Conservation (phyloP, 1,284 basidiomycete genomes). For the Ceratorhiza oryzae-sativae region DNA sequence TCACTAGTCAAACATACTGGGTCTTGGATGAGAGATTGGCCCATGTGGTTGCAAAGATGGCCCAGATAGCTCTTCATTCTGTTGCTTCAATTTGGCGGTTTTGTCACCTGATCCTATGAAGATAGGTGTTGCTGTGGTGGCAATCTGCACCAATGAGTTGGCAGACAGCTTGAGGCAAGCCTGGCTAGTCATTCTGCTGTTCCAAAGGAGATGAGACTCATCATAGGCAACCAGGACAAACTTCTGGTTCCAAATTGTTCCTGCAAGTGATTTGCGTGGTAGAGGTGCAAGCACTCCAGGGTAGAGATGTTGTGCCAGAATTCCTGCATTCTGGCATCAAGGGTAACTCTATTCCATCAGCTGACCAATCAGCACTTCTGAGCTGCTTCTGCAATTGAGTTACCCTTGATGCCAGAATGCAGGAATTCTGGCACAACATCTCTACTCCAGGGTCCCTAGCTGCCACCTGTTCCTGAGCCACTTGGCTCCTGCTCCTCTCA, state of each 20-base stretch:
- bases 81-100: too few species aligned
- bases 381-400: too few species aligned
- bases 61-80: too few species aligned
- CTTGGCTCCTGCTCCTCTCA: background rate
- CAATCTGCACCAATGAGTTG: background rate
- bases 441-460: background rate
- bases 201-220: constrained; percentile 15
- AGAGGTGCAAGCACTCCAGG: background rate
- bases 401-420: too few species aligned
- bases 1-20: too few species aligned
- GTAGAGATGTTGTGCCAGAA: too few species aligned
- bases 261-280: background rate
- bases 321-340: too few species aligned
- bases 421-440: too few species aligned
- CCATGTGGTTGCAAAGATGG: too few species aligned
- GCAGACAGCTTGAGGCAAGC: background rate
- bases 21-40: too few species aligned
- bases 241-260: background rate
- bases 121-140: constrained; percentile 6
- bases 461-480: background rate
- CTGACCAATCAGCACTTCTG: too few species aligned
- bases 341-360: too few species aligned
- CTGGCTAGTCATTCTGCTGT: background rate
- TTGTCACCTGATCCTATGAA: constrained; percentile 18
- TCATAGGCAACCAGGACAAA: background rate